Conservation (phyloP, 2,329 filamentous ascomycete genomes). For the Paecilomyces sp. region DNA sequence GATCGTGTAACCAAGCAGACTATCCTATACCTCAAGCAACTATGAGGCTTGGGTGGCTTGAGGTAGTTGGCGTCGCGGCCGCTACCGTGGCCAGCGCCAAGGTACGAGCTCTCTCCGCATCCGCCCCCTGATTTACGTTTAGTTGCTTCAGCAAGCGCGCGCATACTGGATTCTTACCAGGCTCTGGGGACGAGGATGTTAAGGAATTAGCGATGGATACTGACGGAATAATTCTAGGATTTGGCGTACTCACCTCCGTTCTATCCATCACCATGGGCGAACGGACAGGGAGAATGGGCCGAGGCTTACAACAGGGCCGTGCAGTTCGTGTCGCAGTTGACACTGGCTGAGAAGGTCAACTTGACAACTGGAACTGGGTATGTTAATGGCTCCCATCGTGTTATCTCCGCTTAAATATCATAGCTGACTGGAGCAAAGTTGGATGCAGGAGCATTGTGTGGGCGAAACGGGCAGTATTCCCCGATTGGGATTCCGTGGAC, state of each 20-base stretch:
- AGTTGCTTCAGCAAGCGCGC: constrained; percentile 3
- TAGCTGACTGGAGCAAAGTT: constrained; percentile 37
- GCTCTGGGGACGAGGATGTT: neutral
- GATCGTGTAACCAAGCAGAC: neutral
- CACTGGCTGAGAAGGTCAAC: constrained; percentile 85
- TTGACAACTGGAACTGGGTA: constrained; percentile 84
- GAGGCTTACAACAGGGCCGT: constrained; percentile 69
- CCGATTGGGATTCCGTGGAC: constrained; percentile 52
- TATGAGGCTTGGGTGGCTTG: constrained; percentile 30
- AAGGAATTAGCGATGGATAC: neutral
- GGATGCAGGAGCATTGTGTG: constrained; percentile 66
- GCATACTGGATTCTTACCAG: neutral
- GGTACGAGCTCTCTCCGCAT: constrained; percentile 14
- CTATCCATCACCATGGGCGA: constrained; percentile 85
- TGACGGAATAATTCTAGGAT: constrained; percentile 9
- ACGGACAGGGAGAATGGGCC: constrained; percentile 66
- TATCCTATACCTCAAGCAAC: constrained; percentile 6
- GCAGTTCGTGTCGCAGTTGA: constrained; percentile 74
- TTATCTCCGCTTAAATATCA: neutral
- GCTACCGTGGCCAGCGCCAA: constrained; percentile 24
- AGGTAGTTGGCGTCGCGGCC: constrained; percentile 22
- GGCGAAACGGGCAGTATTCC: constrained; percentile 56
- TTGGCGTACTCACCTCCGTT: constrained; percentile 52
- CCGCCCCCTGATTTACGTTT: neutral
- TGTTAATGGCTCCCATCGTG: constrained; percentile 22